A percentile compares a stretch with the other conserved stretches of the same genome.
phyloP scores from a whole-genome alignment of 2,329 filamentous ascomycete genomes.

The Calcarisporium arbuscula region DNA sequence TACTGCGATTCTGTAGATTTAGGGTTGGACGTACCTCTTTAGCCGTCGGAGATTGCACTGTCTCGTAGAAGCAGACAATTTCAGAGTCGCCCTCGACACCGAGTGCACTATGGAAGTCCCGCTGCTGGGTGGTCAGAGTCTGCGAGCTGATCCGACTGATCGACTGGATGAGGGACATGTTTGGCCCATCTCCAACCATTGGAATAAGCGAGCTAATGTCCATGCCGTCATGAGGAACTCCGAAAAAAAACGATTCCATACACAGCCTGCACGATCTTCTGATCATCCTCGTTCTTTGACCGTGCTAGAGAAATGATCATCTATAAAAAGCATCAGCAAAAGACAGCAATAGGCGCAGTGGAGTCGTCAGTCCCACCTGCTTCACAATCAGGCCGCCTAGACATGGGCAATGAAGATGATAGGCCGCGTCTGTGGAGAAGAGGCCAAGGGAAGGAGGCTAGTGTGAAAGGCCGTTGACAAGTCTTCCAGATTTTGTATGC shows the following conservation, averaged over 20 bases:
- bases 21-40: constrained; percentile 7
- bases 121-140: constrained; percentile 3
- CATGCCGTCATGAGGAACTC: constrained; percentile 11
- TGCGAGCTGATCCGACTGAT: constrained; percentile 7
- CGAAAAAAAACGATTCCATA: constrained; percentile 11
- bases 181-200: constrained; percentile 9
- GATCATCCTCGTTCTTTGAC: constrained; percentile 2
- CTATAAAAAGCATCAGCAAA: not conserved
- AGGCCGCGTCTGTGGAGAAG: not conserved
- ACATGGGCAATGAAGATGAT: constrained; percentile 9
- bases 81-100: constrained; percentile 10
- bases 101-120: constrained; percentile 8
- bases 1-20: constrained; percentile 1
- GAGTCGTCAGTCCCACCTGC: constrained; percentile 3
- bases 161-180: constrained; percentile 7
- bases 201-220: constrained; percentile 5
- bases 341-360: not conserved
- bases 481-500: constrained; percentile 9
- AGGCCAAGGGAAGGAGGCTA: not conserved
- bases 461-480: not conserved
- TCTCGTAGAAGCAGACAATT: constrained; percentile 20
- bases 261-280: constrained; percentile 4
- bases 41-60: constrained; percentile 17
- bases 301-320: constrained; percentile 2
- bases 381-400: constrained; percentile 9